Conservation (phyloP, 495 filamentous ascomycete species). For the Neurospora sp. region DNA sequence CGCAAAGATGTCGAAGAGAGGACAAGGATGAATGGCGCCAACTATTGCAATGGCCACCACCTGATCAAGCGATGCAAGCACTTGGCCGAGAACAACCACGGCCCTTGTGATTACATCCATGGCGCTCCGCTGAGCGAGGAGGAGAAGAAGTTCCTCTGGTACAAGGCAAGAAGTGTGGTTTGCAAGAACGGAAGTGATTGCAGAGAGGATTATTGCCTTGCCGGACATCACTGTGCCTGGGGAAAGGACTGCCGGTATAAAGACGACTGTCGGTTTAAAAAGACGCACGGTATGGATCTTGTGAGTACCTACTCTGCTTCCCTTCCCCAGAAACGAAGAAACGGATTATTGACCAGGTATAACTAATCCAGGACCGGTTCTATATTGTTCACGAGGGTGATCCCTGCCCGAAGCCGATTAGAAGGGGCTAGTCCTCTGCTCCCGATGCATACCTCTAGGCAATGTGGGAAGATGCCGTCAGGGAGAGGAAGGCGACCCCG, state of each 20-base stretch:
- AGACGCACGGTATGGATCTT: constrained; percentile 23
- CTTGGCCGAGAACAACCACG: background rate
- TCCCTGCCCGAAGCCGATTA: background rate
- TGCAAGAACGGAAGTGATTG: constrained; percentile 17
- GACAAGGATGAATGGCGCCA: constrained; percentile 11
- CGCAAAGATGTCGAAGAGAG: constrained; percentile 17
- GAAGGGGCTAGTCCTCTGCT: background rate
- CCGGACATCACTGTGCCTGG: constrained; percentile 27
- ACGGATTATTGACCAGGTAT: background rate
- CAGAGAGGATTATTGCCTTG: constrained; percentile 17
- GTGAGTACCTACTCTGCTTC: constrained; percentile 14
- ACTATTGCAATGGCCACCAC: constrained; percentile 29
- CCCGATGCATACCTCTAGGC: background rate
- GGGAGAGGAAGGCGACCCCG: background rate
- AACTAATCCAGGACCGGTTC: background rate
- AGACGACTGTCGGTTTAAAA: constrained; percentile 16
- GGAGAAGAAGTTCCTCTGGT: constrained; percentile 16
- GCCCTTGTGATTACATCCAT: constrained; percentile 24
- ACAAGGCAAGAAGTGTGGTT: constrained; percentile 16
- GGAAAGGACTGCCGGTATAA: constrained; percentile 13
- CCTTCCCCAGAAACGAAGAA: background rate
- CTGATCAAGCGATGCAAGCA: constrained; percentile 20
- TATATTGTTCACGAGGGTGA: background rate
- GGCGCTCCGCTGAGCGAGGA: constrained; percentile 11
- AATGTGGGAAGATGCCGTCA: background rate